These are phyloP conservation scores for Microbotryomycetes sp. DNA, from an alignment of 1,284 basidiomycete genomes.

Conservation along the genomic window DNA sequence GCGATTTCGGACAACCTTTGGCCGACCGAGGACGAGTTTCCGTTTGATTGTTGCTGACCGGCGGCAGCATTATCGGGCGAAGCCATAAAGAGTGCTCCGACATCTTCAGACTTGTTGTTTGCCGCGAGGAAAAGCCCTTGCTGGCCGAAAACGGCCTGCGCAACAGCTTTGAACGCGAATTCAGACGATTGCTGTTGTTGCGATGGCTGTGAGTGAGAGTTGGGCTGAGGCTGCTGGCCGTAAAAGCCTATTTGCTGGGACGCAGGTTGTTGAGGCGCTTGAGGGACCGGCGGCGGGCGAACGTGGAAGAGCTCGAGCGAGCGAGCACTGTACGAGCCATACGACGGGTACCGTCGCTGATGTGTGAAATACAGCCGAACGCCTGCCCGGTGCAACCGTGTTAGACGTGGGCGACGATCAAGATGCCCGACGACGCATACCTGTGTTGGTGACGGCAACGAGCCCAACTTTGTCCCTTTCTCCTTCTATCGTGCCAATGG, in stretches of 20 bases:
- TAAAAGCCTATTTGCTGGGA: slow-evolving; percentile 8
- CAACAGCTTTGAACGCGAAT: slow-evolving; percentile 37
- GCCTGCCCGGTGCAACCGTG: slow-evolving; percentile 42
- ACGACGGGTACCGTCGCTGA: slow-evolving; percentile 38
- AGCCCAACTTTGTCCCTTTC: slow-evolving; percentile 53
- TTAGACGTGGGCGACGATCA: neutral
- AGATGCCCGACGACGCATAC: too few species aligned
- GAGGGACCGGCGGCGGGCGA: slow-evolving; percentile 58
- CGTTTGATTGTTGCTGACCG: neutral
- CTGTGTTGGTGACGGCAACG: slow-evolving; percentile 65
- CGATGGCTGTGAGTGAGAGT: slow-evolving; percentile 3
- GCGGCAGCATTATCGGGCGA: slow-evolving; percentile 57
- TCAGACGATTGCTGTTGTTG: slow-evolving; percentile 11
- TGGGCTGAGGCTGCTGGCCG: slow-evolving; percentile 8
- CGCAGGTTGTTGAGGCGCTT: slow-evolving; percentile 45
- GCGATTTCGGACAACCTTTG: slow-evolving; percentile 52
- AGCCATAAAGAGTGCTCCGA: slow-evolving; percentile 65
- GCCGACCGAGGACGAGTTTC: neutral
- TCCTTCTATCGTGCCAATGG: slow-evolving; percentile 42
- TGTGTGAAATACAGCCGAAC: slow-evolving; percentile 68
- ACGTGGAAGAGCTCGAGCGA: slow-evolving; percentile 63
- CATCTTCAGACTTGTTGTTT: slow-evolving; percentile 58
- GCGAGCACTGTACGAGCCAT: slow-evolving; percentile 18
- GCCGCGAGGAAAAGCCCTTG: slow-evolving; percentile 50
- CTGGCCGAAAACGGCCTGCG: slow-evolving; percentile 52